phyloP scores from a whole-genome alignment of 176 grass and related monocot genomes.

The Metroxylon sagu region DNA sequence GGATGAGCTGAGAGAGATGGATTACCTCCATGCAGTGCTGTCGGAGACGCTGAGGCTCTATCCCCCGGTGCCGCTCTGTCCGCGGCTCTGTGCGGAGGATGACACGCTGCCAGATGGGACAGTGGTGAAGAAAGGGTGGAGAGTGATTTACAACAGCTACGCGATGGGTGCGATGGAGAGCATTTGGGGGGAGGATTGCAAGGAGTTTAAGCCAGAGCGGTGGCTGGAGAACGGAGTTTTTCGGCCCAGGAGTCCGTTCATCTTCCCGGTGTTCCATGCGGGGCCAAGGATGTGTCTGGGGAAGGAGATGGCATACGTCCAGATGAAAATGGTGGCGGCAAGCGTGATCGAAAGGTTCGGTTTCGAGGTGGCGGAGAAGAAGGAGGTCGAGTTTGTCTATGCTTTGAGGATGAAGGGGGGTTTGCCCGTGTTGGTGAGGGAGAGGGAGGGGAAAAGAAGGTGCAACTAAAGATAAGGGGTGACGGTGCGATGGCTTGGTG shows the following conservation, averaged over 20 bases:
- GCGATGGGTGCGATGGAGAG: slow-evolving; percentile 19
- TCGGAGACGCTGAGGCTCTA: slow-evolving; percentile 35
- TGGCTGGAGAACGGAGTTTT: slow-evolving; percentile 26
- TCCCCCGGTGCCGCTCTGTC: slow-evolving; percentile 29
- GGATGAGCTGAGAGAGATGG: slow-evolving; percentile 31
- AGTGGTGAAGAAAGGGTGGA: slow-evolving; percentile 29
- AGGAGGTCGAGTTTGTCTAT: not conserved
- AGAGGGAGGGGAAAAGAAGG: not conserved
- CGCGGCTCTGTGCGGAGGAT: slow-evolving; percentile 33
- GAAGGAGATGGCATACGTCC: slow-evolving; percentile 36
- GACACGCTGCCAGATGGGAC: slow-evolving; percentile 46
- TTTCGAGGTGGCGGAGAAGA: slow-evolving; percentile 10
- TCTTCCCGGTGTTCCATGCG: slow-evolving; percentile 18
- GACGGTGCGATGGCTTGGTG: no score
- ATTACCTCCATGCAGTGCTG: slow-evolving; percentile 31
- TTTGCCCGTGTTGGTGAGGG: slow-evolving; percentile 20
- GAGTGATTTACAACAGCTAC: slow-evolving; percentile 20
- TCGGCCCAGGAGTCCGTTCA: slow-evolving; percentile 14
- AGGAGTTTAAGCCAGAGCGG: slow-evolving; percentile 28
- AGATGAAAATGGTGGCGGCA: slow-evolving; percentile 26
- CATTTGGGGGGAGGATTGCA: slow-evolving; percentile 27
- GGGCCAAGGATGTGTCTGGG: slow-evolving; percentile 29
- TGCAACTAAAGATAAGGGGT: no score
- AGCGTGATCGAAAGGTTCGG: slow-evolving; percentile 36
- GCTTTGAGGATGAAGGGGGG: slow-evolving; percentile 29